phyloP scores from a whole-genome alignment of 2,329 filamentous ascomycete species.

The Penicillium griseofulvum region DNA sequence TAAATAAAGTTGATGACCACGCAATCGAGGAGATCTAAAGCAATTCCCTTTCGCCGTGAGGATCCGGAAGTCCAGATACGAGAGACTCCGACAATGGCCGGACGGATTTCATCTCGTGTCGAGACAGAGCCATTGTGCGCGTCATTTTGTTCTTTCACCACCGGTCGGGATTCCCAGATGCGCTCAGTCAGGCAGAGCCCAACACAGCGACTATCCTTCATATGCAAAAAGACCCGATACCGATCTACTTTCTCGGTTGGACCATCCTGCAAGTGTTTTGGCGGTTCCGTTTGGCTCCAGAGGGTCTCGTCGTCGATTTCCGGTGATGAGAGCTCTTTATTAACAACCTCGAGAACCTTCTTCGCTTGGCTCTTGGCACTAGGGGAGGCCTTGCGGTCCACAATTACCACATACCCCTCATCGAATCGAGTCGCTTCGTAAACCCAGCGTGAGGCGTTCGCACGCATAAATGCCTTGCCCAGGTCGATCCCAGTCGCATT shows the following conservation, averaged over 20 bases:
- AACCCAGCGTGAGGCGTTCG: constrained; percentile 51
- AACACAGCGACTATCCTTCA: constrained; percentile 60
- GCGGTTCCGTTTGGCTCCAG: constrained; percentile 52
- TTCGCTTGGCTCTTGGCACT: constrained; percentile 53
- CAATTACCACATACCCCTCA: constrained; percentile 55
- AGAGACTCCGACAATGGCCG: constrained; percentile 60
- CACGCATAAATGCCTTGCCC: constrained; percentile 56
- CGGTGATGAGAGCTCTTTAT: constrained; percentile 60
- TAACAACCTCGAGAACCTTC: constrained; percentile 61
- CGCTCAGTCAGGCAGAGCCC: constrained; percentile 61
- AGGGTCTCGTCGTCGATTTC: constrained; percentile 57
- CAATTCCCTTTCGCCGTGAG: constrained; percentile 57
- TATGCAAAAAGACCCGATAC: constrained; percentile 62
- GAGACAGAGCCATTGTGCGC: constrained; percentile 43
- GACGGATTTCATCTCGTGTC: constrained; percentile 42
- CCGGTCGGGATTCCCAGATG: constrained; percentile 56
- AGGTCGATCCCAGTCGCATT: constrained; percentile 61
- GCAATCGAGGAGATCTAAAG: constrained; percentile 56
- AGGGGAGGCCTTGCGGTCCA: constrained; percentile 54
- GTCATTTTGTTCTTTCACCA: constrained; percentile 33
- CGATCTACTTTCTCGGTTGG: constrained; percentile 45
- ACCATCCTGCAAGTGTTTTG: constrained; percentile 37
- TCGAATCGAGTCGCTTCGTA: constrained; percentile 51
- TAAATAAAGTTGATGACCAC: constrained; percentile 57
- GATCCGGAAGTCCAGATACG: constrained; percentile 63